Evolutionary conservation across 768 basidiomycete species (phyloP).

Genomic region (Leucosporidium yakuticum): DNA sequence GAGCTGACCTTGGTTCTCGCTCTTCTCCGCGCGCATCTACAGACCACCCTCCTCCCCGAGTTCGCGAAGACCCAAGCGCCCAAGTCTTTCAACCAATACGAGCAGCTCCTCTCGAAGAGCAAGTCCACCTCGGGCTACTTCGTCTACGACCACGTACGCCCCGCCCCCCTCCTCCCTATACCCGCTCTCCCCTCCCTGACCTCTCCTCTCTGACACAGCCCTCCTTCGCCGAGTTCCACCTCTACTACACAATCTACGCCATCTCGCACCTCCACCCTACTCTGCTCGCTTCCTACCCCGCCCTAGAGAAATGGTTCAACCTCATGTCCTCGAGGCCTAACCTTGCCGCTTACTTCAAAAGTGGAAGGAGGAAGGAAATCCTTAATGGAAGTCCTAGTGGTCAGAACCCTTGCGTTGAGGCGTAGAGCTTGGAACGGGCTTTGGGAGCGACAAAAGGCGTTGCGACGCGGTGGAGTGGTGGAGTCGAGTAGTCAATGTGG

Average conservation of each 20-base stretch:
- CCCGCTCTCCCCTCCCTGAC: background rate
- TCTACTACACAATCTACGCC: conserved; percentile 10
- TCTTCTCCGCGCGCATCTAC: background rate
- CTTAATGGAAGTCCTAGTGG: conserved; percentile 2
- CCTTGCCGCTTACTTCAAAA: background rate
- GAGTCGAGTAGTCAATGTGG: too few relatives aligned
- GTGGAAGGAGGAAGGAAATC: background rate
- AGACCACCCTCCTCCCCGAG: conserved; percentile 1
- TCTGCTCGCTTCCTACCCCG: conserved; percentile 3
- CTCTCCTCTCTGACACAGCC: background rate
- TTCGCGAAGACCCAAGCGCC: conserved; percentile 2
- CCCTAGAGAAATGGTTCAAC: background rate
- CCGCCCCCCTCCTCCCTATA: background rate
- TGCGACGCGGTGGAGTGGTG: too few relatives aligned
- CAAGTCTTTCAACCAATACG: conserved; percentile 9
- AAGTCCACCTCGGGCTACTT: background rate
- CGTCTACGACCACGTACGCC: conserved; percentile 5
- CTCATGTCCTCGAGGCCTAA: background rate
- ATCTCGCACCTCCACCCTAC: conserved; percentile 10
- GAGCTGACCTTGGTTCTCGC: too few relatives aligned
- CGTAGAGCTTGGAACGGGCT: too few relatives aligned
- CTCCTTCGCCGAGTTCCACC: conserved; percentile 21
- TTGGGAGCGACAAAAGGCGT: too few relatives aligned
- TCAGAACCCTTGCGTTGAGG: background rate
- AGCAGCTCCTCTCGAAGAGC: conserved; percentile 7